phyloP scores from a whole-genome alignment of 2,329 filamentous ascomycete genomes.

The Emmonsia crescens region DNA sequence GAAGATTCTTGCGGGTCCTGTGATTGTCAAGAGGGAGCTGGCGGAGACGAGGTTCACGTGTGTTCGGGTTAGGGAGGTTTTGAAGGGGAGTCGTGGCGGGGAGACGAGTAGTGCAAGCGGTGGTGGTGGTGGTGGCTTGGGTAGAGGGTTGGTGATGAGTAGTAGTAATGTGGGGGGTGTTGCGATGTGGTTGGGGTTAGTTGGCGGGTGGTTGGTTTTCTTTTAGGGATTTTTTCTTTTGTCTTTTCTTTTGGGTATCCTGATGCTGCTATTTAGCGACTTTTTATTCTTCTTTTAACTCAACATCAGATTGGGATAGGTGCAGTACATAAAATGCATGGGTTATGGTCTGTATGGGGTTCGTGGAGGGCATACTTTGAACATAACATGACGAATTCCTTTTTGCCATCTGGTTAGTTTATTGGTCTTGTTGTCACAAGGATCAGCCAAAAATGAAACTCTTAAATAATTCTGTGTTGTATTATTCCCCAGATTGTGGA shows the following conservation, averaged over 20 bases:
- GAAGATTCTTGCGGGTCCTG: not conserved
- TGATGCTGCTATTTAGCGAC: not conserved
- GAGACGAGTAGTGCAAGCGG: not conserved
- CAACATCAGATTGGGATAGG: not conserved
- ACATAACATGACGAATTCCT: not conserved
- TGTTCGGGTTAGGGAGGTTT: conserved; percentile 3
- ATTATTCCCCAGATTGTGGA: too few species aligned
- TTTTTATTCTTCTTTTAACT: not conserved
- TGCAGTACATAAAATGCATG: not conserved
- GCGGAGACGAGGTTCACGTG: conserved; percentile 4
- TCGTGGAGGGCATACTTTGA: not conserved
- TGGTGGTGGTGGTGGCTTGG: not conserved
- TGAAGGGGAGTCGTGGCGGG: not conserved
- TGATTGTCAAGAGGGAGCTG: conserved; percentile 1
- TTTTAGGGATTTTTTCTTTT: not conserved
- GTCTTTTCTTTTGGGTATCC: not conserved
- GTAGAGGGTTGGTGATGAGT: not conserved
- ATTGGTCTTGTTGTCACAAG: too few species aligned
- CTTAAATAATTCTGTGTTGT: too few species aligned
- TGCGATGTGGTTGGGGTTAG: not conserved
- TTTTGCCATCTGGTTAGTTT: too few species aligned
- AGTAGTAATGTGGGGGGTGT: not conserved
- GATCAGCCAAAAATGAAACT: too few species aligned
- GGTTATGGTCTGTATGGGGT: too few species aligned
- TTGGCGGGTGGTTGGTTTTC: not conserved